Conservation (phyloP, 192 early-diverging fungal genomes). For the Glomus cerebriforme region DNA sequence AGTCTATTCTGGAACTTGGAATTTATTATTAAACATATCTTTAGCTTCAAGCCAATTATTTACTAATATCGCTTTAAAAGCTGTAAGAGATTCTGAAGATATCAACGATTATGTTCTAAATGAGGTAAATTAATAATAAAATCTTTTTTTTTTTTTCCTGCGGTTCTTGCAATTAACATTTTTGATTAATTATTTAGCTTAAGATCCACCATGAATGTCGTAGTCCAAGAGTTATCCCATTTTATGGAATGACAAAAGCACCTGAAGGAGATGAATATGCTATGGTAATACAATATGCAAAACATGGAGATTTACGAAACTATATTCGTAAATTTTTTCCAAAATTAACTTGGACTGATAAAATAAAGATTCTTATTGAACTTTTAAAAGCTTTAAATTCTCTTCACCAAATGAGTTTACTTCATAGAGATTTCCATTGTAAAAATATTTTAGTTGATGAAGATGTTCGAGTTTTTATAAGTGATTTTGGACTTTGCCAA, state of each 20-base stretch:
- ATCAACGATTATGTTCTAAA: neutral
- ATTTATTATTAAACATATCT: neutral
- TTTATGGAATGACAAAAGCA: neutral
- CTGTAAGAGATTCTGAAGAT: neutral
- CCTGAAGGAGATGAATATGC: neutral
- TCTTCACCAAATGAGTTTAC: neutral
- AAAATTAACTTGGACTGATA: neutral
- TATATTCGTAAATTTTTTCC: neutral
- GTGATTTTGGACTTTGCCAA: constrained; percentile 41
- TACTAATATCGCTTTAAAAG: neutral
- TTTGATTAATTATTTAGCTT: neutral
- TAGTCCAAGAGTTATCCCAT: neutral
- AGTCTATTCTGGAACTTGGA: neutral
- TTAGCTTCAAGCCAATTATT: no score
- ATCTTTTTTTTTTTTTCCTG: no score
- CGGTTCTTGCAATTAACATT: no score
- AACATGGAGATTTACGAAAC: neutral
- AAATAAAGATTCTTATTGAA: neutral
- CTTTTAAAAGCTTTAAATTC: neutral
- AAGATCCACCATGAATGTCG: neutral
- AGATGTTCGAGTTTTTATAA: constrained; percentile 19
- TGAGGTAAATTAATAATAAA: neutral
- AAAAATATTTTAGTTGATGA: constrained; percentile 11
- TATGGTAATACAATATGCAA: neutral
- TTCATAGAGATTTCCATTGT: neutral